phyloP scores from a whole-genome alignment of 495 filamentous ascomycete genomes.

The Pyrenula massariospora region DNA sequence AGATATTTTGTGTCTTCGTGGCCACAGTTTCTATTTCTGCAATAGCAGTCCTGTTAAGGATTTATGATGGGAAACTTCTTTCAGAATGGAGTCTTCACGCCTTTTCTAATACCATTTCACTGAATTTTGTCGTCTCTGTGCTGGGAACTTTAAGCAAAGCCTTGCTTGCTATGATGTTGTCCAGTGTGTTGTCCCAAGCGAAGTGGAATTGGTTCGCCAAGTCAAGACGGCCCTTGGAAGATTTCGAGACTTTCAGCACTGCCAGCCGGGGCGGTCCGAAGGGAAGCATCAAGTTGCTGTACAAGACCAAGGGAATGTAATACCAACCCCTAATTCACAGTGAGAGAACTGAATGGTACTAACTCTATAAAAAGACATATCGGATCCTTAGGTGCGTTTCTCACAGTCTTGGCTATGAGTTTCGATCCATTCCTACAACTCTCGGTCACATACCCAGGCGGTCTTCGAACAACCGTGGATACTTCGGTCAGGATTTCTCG shows the following conservation, averaged over 20 bases:
- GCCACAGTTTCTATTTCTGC: background rate
- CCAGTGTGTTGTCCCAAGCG: background rate
- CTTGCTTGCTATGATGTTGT: background rate
- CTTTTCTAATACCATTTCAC: background rate
- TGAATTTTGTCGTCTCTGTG: background rate
- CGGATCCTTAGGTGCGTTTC: background rate
- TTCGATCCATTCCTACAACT: background rate
- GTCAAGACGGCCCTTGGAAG: background rate
- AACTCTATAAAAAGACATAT: background rate
- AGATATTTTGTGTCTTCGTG: background rate
- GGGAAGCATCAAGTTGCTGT: background rate
- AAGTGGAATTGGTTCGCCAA: background rate
- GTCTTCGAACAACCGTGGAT: background rate
- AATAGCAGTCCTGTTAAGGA: background rate
- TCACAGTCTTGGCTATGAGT: background rate
- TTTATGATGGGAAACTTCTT: background rate
- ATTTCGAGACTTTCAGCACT: background rate
- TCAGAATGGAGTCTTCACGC: background rate
- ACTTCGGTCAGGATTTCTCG: background rate
- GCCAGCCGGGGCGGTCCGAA: background rate
- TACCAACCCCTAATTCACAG: background rate
- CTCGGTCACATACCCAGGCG: background rate
- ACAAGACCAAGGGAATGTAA: background rate
- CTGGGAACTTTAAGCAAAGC: background rate
- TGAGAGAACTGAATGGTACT: no score